phyloP scores from a whole-genome alignment of 1,139 yeast species.

The Hyphopichia wangnamkhiaoensis region DNA sequence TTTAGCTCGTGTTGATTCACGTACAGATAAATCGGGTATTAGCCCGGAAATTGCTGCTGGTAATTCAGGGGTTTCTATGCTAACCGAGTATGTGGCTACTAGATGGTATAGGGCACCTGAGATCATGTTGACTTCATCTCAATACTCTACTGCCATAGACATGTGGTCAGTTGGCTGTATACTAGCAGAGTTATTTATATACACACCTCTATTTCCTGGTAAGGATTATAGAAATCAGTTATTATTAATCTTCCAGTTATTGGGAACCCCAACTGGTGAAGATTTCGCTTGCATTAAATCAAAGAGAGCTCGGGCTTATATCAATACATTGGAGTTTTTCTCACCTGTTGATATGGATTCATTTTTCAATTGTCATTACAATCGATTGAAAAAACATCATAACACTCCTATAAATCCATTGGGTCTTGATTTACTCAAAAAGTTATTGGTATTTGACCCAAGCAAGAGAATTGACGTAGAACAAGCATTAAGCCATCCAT shows the following conservation, averaged over 20 bases:
- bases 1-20: conserved; percentile 44
- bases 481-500: conserved; percentile 69
- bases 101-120: conserved; percentile 84
- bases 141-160: conserved; percentile 72
- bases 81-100: conserved; percentile 79
- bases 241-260: conserved; percentile 56
- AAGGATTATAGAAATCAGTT: conserved; percentile 70
- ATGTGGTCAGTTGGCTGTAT: conserved; percentile 83
- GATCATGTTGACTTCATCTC: conserved; percentile 68
- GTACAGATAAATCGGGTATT: conserved; percentile 4
- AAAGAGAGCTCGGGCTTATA: conserved; percentile 61
- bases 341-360: conserved; percentile 43
- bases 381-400: conserved; percentile 17
- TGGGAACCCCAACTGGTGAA: conserved; percentile 65
- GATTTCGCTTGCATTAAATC: conserved; percentile 61
- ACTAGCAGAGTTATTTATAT: conserved; percentile 62
- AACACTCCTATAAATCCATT: conserved; percentile 43
- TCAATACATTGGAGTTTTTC: conserved; percentile 57
- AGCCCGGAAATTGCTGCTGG: too few species aligned
- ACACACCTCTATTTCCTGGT: conserved; percentile 78
- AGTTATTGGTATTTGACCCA: conserved; percentile 65
- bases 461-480: conserved; percentile 61
- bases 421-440: conserved; percentile 63
- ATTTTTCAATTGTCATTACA: conserved; percentile 31
- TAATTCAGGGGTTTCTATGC: conserved; percentile 32